Evolutionary conservation across 306 rosid species (phyloP), one percentile per base, ranked within the genome.

Genomic region (Cucurbita maxima): DNA sequence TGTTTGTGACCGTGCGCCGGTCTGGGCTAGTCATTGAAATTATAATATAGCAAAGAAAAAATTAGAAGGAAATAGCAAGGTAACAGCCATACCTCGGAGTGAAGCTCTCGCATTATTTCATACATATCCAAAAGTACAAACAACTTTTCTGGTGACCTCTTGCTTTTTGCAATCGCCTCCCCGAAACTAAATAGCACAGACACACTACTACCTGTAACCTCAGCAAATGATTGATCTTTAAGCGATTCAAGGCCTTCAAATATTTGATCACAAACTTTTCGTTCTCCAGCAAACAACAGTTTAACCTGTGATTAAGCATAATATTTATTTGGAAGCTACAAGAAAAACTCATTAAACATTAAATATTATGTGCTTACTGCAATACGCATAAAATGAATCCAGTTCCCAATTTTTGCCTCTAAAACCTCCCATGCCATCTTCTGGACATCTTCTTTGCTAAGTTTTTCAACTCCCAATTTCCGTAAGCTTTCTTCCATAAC

Each of bases 351-450:
- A 58, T 3, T 18, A 53, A 76, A 56, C 19, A 51, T 7, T 22
- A 41, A 76, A 40, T 63, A 76, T 67, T 50, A 25, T 3, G 4
- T 71, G 56, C 89, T 86, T 83, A 94, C 99, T 64, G 97, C 97
- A 79, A 94, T 94, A 69, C 95, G 99, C 99, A 94, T 94, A 83
- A 84, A 91, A 84, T 91, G 99, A 81, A 94, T 91, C 99, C 99
- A 94, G 79, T 88, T 91, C 81, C 99, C 99, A 69, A 94, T 91
- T 86, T 94, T 94, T 74, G 99, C 99, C 83, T 94, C 97, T 83
- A 94, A 88, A 82, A 89, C 87, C 86, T 94, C 99, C 99, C 97
- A 91, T 64, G 86, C 96, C 85, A 91, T 87, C 88, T 86, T 94
- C 78, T 94, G 97, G 80, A 91, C 99, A 77, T 94, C 99, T 0